Conservation (phyloP, 2,329 filamentous ascomycete species). For the Pseudopithomyces chartarum region DNA sequence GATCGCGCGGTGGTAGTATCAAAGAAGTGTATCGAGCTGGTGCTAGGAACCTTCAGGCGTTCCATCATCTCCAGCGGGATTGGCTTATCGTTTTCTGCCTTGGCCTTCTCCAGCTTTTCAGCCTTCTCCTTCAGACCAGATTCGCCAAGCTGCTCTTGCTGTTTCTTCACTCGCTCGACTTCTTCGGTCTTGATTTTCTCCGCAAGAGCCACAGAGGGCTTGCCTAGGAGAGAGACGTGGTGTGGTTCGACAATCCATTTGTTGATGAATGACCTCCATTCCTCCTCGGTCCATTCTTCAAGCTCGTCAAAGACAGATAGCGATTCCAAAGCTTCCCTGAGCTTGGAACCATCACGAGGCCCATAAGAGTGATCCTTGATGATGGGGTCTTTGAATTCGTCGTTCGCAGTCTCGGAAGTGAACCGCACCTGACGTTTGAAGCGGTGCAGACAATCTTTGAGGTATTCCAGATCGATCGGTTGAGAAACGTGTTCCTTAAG, state of each 20-base stretch:
- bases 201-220: conserved; percentile 79
- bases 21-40: conserved; percentile 94
- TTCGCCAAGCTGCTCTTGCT: conserved; percentile 79
- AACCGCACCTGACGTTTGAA: conserved; percentile 83
- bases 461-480: conserved; percentile 85
- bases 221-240: conserved; percentile 86
- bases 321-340: conserved; percentile 47
- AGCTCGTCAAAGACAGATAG: conserved; percentile 66
- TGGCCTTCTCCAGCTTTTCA: conserved; percentile 78
- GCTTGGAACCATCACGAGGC: conserved; percentile 71
- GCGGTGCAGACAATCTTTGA: conserved; percentile 83
- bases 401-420: conserved; percentile 78
- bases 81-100: conserved; percentile 83
- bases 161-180: conserved; percentile 74
- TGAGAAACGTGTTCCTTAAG: conserved; percentile 80
- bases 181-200: conserved; percentile 83
- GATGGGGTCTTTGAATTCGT: conserved; percentile 81
- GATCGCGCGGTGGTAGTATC: conserved; percentile 82
- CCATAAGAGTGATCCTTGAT: conserved; percentile 95
- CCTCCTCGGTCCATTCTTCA: conserved; percentile 76
- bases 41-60: conserved; percentile 78
- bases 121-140: conserved; percentile 78
- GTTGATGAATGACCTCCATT: conserved; percentile 83
- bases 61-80: conserved; percentile 84
- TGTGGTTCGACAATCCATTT: conserved; percentile 85